Evolutionary conservation across 2,329 filamentous ascomycete genomes (phyloP), one percentile per base, ranked within the genome.

Genomic region (Trichocomaceae sp.): DNA sequence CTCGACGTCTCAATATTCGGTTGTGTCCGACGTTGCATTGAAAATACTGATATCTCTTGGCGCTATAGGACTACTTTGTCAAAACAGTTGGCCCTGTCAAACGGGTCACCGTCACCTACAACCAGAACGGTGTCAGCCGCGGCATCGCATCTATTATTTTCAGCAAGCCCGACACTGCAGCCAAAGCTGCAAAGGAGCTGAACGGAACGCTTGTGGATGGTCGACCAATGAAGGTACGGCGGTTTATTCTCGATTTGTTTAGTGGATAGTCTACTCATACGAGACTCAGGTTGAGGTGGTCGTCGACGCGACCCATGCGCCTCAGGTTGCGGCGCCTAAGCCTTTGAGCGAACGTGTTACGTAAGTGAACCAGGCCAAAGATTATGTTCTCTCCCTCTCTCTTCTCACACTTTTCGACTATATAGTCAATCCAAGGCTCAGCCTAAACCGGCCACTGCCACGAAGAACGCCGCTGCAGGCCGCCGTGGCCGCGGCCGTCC

Each of bases 71-170:
- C 78, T 99, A 97, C 76, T 97, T 99, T 74, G 77, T 80, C 68
- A 86, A 89, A 69, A 87, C 88, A 65, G 84, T 96, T 72, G 92
- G 91, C 63, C 83, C 87, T 60, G 88, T 97, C 75, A 96, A 95
- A 82, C 87, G 83, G 74, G 89, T 95, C 61, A 85, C 93, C 64
- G 80, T 99, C 65, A 90, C 88, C 50, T 99, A 99, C 75, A 93
- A 92, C 66, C 89, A 92, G 61, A 90, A 88, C 69, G 92, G 92
- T 61, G 83, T 85, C 63, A 96, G 91, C 80, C 88, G 90, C 69
- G 93, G 93, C 62, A 89, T 92, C 68, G 91, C 91, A 65, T 93
- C 90, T 53, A 87, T 99, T 64, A 85, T 85, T 60, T 99, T 99
- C 78, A 75, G 75, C 71, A 88, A 89, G 67, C 75, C 86, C 23